A percentile compares a stretch with the other conserved stretches of the same genome.
Conservation (phyloP, 352 stramenopile species). For the Pythium apleroticum region DNA sequence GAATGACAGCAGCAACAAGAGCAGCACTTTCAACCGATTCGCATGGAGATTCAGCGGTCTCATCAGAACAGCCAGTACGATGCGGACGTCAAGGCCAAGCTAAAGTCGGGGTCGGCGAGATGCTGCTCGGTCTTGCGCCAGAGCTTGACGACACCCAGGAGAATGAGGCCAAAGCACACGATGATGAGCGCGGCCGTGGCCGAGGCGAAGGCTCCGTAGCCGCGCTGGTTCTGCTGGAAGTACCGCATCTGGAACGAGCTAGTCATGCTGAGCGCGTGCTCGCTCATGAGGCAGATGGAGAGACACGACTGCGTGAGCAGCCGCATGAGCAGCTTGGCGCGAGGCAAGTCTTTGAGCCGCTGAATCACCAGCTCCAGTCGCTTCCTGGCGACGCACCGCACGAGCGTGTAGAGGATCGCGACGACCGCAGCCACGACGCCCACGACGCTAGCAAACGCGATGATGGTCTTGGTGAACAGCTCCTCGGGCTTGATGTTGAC, state of each 20-base stretch:
- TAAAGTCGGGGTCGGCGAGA: conserved; percentile 60
- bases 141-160: conserved; percentile 67
- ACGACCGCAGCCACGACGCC: conserved; percentile 56
- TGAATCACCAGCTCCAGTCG: conserved; percentile 57
- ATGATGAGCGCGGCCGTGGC: conserved; percentile 60
- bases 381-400: conserved; percentile 44
- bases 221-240: conserved; percentile 44
- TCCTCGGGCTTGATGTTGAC: conserved; percentile 65
- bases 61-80: too few species aligned
- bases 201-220: conserved; percentile 54
- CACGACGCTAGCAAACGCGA: conserved; percentile 62
- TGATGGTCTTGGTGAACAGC: conserved; percentile 72
- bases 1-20: too few species aligned
- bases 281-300: conserved; percentile 75
- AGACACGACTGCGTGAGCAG: conserved; percentile 67
- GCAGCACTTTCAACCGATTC: too few species aligned
- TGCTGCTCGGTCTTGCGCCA: conserved; percentile 60
- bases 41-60: too few species aligned
- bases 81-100: too few species aligned
- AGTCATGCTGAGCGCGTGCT: conserved; percentile 80
- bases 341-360: conserved; percentile 63
- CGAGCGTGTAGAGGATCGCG: conserved; percentile 51
- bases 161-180: conserved; percentile 66
- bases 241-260: conserved; percentile 80
- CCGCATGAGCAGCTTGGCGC: conserved; percentile 66